phyloP scores from a whole-genome alignment of 2,329 filamentous ascomycete genomes.

The Epichloe sibirici region DNA sequence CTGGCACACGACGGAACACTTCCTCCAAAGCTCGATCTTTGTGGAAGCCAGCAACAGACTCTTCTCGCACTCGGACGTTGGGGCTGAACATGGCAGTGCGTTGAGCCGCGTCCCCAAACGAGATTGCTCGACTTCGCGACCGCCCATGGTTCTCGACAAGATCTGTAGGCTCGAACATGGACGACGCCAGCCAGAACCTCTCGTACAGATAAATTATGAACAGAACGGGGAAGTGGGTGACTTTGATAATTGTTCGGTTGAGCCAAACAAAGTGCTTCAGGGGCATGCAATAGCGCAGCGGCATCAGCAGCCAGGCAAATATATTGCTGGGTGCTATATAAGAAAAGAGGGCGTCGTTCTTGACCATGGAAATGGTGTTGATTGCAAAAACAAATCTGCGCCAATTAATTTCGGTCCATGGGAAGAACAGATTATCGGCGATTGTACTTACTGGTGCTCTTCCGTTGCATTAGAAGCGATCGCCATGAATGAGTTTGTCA shows the following conservation, averaged over 20 bases:
- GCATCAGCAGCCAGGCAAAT: conserved; percentile 79
- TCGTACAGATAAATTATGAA: conserved; percentile 85
- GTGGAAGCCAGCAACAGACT: conserved; percentile 76
- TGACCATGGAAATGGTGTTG: conserved; percentile 96
- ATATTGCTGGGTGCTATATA: conserved; percentile 89
- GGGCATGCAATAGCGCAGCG: conserved; percentile 67
- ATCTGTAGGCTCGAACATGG: conserved; percentile 73
- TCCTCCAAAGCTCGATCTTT: conserved; percentile 87
- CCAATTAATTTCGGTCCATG: conserved; percentile 5
- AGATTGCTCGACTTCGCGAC: conserved; percentile 35
- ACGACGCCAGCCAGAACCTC: conserved; percentile 60
- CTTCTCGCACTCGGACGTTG: conserved; percentile 60
- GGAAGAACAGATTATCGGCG: not conserved
- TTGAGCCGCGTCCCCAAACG: conserved; percentile 43
- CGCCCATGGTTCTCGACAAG: conserved; percentile 60
- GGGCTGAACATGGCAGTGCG: conserved; percentile 61
- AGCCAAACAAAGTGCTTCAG: conserved; percentile 71
- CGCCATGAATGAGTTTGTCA: conserved; percentile 92
- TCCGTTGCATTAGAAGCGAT: conserved; percentile 89
- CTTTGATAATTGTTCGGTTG: conserved; percentile 84
- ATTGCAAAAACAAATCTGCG: conserved; percentile 76
- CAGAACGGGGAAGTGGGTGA: conserved; percentile 78
- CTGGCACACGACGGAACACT: conserved; percentile 68
- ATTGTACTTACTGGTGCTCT: conserved; percentile 55
- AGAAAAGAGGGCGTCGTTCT: conserved; percentile 91